These are phyloP conservation scores for Lathyrus aphaca DNA, from an alignment of 306 rosid species.

Conservation along the genomic window DNA sequence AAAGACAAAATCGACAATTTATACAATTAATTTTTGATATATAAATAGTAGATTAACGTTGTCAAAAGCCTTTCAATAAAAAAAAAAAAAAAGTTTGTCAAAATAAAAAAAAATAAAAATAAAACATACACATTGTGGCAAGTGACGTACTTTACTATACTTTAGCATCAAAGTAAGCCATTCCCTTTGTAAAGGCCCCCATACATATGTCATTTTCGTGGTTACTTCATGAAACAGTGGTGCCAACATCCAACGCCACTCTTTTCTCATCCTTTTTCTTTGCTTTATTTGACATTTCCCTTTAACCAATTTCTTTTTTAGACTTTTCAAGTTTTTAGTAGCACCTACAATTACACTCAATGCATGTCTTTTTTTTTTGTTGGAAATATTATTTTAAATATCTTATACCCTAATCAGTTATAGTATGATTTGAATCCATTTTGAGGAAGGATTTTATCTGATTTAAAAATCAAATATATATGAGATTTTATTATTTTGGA, in stretches of 20 bases:
- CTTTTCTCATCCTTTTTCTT: conserved; percentile 19
- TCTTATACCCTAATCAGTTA: too few relatives aligned
- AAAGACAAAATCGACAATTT: too few relatives aligned
- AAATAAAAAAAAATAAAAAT: neutral
- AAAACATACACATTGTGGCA: neutral
- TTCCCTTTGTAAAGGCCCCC: conserved; percentile 29
- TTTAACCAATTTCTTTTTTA: neutral
- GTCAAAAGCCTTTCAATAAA: too few relatives aligned
- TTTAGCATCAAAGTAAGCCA: conserved; percentile 36
- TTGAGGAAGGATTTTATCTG: too few relatives aligned
- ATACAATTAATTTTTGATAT: too few relatives aligned
- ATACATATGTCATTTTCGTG: conserved; percentile 50
- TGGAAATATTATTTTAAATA: too few relatives aligned
- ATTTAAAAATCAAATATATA: too few relatives aligned
- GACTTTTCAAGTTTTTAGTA: neutral
- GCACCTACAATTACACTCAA: too few relatives aligned
- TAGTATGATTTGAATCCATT: too few relatives aligned
- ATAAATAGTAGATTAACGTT: too few relatives aligned
- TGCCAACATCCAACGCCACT: conserved; percentile 28
- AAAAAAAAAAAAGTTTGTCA: too few relatives aligned
- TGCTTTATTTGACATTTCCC: conserved; percentile 31
- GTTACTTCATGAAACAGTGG: conserved; percentile 47
- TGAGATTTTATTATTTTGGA: too few relatives aligned
- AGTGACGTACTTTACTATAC: conserved; percentile 24
- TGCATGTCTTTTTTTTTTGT: neutral